Evolutionary conservation across 78 protist species (phyloP).

Genomic region (Dictyostelium capitatum): DNA sequence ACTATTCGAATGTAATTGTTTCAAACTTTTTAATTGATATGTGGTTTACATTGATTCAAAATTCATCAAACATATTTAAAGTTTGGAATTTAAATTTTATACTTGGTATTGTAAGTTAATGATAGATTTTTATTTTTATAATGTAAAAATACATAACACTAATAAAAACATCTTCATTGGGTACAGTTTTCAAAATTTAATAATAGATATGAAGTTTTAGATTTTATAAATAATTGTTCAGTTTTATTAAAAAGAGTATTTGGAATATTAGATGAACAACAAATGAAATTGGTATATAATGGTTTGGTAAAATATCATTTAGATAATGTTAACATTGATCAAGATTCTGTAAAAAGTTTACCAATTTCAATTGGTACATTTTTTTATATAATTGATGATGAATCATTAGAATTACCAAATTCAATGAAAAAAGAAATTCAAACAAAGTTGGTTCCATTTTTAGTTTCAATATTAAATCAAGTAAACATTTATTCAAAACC

Average conservation of each 20-base stretch:
- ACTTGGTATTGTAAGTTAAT: neutral
- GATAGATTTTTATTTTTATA: neutral
- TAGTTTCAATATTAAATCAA: slow-evolving; percentile 16
- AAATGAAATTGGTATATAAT: neutral
- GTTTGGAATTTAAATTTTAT: slow-evolving; percentile 6
- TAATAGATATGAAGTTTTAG: slow-evolving; percentile 10
- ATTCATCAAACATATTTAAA: neutral
- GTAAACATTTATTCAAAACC: neutral
- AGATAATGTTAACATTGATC: neutral
- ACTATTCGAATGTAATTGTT: neutral
- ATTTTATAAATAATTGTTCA: neutral
- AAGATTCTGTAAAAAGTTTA: neutral
- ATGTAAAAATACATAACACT: neutral
- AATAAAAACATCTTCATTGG: neutral
- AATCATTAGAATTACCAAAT: neutral
- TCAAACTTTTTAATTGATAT: neutral
- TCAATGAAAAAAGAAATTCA: neutral
- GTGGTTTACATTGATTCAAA: neutral
- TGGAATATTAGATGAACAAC: neutral
- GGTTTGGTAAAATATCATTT: neutral
- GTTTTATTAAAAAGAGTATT: slow-evolving; percentile 18
- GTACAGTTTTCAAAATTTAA: slow-evolving; percentile 3
- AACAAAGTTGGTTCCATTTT: neutral
- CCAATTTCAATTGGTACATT: slow-evolving; percentile 9
- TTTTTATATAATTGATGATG: neutral